Evolutionary conservation across 169 alveolate species (phyloP), one percentile per base, ranked within the genome.

Genomic region (Babesia divergens): DNA sequence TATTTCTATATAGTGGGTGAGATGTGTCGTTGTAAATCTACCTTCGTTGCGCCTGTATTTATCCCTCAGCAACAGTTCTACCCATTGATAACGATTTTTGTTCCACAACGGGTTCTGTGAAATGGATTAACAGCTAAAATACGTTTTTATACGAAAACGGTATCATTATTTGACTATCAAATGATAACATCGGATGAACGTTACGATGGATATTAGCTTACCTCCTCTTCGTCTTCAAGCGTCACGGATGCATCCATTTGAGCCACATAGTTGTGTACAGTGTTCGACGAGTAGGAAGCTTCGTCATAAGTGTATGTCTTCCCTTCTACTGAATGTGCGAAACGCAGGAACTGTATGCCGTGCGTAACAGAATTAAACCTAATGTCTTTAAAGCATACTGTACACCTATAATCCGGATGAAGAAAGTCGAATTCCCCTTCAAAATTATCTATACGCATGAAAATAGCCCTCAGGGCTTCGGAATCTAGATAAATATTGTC

Each of bases 101-200:
- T 32, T 32, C 91, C 91, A 84, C 26, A 47, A 32, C 0, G 89
- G 91, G 50, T 80, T 84, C 91, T 84, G 52, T 34, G 1, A 50
- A 9, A 16, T 8, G 16, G 35, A n/a, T n/a, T n/a, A n/a, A n/a
- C n/a, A n/a, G n/a, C n/a, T n/a, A n/a, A n/a, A n/a, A n/a, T n/a
- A n/a, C n/a, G n/a, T n/a, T n/a, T n/a, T n/a, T n/a, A n/a, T n/a
- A n/a, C n/a, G n/a, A n/a, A n/a, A n/a, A n/a, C n/a, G n/a, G n/a
- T n/a, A n/a, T n/a, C n/a, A n/a, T n/a, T n/a, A n/a, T n/a, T n/a
- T n/a, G n/a, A n/a, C n/a, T n/a, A n/a, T n/a, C n/a, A n/a, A n/a
- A n/a, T n/a, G n/a, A n/a, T n/a, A n/a, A n/a, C n/a, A n/a, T n/a
- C n/a, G n/a, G n/a, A n/a, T n/a, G n/a, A n/a, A n/a, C n/a, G n/a